These are phyloP conservation scores for Gastrolobium villosum DNA, from an alignment of 306 rosid species.

Conservation along the genomic window DNA sequence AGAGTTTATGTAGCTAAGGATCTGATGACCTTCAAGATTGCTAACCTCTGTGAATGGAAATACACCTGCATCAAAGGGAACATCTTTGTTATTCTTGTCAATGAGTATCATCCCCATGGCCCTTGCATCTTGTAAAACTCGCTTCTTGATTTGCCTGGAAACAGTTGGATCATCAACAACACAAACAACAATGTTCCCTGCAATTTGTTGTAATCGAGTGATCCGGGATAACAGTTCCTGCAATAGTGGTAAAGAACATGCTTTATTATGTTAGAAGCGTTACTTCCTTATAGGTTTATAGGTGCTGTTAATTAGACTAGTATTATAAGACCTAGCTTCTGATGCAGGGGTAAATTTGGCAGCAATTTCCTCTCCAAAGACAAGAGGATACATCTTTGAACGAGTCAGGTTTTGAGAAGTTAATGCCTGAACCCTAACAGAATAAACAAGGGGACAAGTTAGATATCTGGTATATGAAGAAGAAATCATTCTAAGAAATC, in stretches of 20 bases:
- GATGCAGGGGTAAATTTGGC: conserved; percentile 71
- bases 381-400: conserved; percentile 74
- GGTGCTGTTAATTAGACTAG: neutral
- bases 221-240: conserved; percentile 93
- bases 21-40: no score
- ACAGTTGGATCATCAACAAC: conserved; percentile 57
- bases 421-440: conserved; percentile 79
- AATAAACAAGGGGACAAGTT: conserved; percentile 24
- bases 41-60: no score
- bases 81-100: no score
- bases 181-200: conserved; percentile 83
- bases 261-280: no score
- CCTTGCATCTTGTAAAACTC: no score
- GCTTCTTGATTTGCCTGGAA: no score
- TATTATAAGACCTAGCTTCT: conserved; percentile 78
- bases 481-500: conserved; percentile 4
- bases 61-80: no score
- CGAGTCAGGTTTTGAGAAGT: conserved; percentile 74
- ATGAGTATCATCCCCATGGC: no score
- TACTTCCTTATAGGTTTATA: no score
- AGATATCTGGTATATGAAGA: neutral
- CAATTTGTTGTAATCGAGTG: conserved; percentile 75
- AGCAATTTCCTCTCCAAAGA: conserved; percentile 72
- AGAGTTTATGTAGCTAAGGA: no score
- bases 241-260: conserved; percentile 29